Base-by-base conservation (phyloP, 1,139 yeast genomes). In the Hemisphaericaspora xylofermentans region DNA sequence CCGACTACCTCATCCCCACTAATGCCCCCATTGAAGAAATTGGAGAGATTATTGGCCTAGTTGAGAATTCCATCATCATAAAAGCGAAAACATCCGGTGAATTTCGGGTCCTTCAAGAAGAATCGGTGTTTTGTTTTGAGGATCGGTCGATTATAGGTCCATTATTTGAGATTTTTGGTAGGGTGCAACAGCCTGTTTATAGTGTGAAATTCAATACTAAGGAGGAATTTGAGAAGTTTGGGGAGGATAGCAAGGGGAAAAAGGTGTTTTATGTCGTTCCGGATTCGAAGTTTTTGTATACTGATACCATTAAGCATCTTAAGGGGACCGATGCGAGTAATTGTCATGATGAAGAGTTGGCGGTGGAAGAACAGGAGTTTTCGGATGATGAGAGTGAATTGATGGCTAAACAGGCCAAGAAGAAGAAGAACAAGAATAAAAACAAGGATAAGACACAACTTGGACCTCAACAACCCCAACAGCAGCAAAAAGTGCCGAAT, bases 311-410 rank as follows among this genome's bases (percentile, higher is more conserved):
- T 39, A 85, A 80, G 51, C 68, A 74, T 19, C 48, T 81, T 17
- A 89, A 84, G 54, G 98, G 98, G 12, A 84, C 93, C 1, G 99
- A 93, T 65, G 98, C 98, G 0, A 85, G 95, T 55, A 93, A 93
- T 52, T 83, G 88, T 58, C 87, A 88, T 58, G 98, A 93, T 61
- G 98, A 93, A 65, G 99, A 93, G 54, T 64, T 91, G 18, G 91
- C 96, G 0, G 88, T 81, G 51, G 95, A 86, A 31, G 98, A 93
- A 58, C 96, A 88, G 58, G 98, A 93, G 54, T 93, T 84, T 52
- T 88, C 96, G 0, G 98, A 93, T 57, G 98, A 93, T 62, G 97
- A 91, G 58, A 76, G 76, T 51, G 98, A 91, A 50, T 54, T 63
- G 52, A 76, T 74, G 10, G 75, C 77, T 3, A 80, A 79, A 54